Base-by-base conservation (phyloP, 805 yeast genomes). In the Yarrowia porcina region DNA sequence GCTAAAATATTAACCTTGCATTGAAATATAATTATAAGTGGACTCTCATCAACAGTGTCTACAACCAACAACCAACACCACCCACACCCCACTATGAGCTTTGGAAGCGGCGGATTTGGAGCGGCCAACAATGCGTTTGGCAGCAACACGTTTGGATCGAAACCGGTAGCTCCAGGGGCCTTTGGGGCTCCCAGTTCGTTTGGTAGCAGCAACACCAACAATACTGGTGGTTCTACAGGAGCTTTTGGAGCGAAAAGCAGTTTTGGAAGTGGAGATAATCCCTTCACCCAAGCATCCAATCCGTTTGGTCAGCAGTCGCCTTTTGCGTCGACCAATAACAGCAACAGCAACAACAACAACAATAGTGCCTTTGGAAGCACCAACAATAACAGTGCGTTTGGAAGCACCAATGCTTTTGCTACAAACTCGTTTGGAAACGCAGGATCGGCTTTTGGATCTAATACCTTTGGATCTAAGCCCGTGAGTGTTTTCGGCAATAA, bases 221-320 rank as follows among this genome's bases (percentile, higher is more conserved):
- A 25, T 8, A 27, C 21, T 11, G 21, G 21, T 7, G 18, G 27
- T 5, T 7, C n/a, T 6, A 35, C 27, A 6, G 38, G 54, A 5
- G 54, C 57, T 1, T 49, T 49, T 17, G 57, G 57, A 12, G 28
- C 57, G 2, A 32, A 49, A 23, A 49, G 21, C 30, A 21, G 30
- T n/a, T 65, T 47, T 45, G 73, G 68, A 56, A 69, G 59, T 20
- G 54, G 44, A 2, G 45, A 56, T 47, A 61, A 17, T 23, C 39
- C 64, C 6, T 60, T 61, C 49, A 27, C 41, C 4, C 15, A 65
- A 12, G 57, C 54, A 2, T 2, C 11, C 1, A 49, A 49, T 21
- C 57, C 57, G 15, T 49, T 49, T 39, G 28, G 63, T 56, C 4
- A 2, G 42, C n/a, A 50, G 50, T 27, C 30, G n/a, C n/a, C 54